Percentiles rank a stretch among this genome's conserved stretches.
Conservation (phyloP, 306 rosid genomes). For the Spatholobus suberectus region DNA sequence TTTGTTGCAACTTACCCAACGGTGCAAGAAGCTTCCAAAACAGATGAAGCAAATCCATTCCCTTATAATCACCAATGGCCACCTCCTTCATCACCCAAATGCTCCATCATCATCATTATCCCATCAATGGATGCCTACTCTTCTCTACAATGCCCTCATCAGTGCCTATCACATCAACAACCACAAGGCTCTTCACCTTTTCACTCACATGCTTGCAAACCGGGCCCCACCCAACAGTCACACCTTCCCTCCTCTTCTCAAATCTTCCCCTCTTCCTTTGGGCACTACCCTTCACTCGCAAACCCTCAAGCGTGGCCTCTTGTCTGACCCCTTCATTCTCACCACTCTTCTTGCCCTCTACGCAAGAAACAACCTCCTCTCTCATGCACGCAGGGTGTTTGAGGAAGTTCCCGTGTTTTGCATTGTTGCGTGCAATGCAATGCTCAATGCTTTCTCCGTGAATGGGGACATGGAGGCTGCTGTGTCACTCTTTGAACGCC, state of each 20-base stretch:
- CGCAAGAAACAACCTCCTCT: conserved; percentile 32
- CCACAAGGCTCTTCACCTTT: conserved; percentile 53
- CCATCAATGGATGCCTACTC: conserved; percentile 63
- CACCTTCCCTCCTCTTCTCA: conserved; percentile 76
- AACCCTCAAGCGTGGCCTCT: conserved; percentile 59
- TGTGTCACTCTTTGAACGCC: conserved; percentile 50
- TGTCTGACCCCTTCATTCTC: conserved; percentile 60
- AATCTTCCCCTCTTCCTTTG: conserved; percentile 37
- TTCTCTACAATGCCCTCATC: conserved; percentile 70
- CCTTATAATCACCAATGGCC: conserved; percentile 52
- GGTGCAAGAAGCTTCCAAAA: conserved; percentile 44
- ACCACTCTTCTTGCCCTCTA: conserved; percentile 63
- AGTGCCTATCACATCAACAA: conserved; percentile 57
- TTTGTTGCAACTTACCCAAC: conserved; percentile 72
- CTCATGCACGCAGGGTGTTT: conserved; percentile 67
- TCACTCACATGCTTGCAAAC: conserved; percentile 73
- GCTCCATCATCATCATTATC: conserved; percentile 9
- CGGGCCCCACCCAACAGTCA: conserved; percentile 62
- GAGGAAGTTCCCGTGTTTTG: conserved; percentile 66
- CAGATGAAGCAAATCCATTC: conserved; percentile 73
- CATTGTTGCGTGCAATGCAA: conserved; percentile 66
- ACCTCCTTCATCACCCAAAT: conserved; percentile 48
- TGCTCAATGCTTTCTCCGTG: conserved; percentile 65
- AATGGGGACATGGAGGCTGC: conserved; percentile 74
- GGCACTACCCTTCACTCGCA: conserved; percentile 62